Evolutionary conservation across 257 asterid genomes (phyloP).

Genomic region (Przewalskia tangutica): DNA sequence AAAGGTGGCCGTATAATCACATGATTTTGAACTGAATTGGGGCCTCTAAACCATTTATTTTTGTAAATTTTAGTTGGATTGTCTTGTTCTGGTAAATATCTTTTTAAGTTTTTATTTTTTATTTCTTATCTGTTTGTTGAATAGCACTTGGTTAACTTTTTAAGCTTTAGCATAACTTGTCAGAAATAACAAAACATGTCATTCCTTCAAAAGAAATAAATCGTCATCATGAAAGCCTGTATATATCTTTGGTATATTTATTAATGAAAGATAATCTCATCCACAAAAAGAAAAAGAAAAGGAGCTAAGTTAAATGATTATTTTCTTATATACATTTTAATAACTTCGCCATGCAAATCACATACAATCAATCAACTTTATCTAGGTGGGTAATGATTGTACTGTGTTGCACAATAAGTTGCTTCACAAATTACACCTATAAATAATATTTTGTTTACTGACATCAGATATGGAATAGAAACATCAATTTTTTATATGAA

Average conservation of each 20-base stretch:
- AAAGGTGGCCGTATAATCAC: not conserved
- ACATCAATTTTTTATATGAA: no score
- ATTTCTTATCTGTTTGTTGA: not conserved
- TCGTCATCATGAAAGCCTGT: not conserved
- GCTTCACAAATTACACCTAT: not conserved
- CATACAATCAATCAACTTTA: not conserved
- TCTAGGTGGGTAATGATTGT: conserved; percentile 2
- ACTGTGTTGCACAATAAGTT: not conserved
- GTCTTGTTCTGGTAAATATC: not conserved
- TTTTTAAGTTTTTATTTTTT: no score
- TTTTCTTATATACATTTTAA: not conserved
- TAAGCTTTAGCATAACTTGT: not conserved
- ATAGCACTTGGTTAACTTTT: not conserved
- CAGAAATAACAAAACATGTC: not conserved
- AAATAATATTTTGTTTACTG: not conserved
- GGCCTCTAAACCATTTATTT: not conserved
- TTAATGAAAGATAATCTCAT: not conserved
- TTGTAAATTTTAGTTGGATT: not conserved
- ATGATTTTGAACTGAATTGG: not conserved
- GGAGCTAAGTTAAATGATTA: not conserved
- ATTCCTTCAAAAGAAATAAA: not conserved
- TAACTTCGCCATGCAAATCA: not conserved
- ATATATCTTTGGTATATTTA: not conserved
- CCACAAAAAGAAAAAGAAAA: not conserved
- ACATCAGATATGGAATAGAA: no score